Percentiles rank a stretch among this genome's conserved stretches.
phyloP scores from a whole-genome alignment of 139 green algal genomes.

The Diplosphaera chodatii region DNA sequence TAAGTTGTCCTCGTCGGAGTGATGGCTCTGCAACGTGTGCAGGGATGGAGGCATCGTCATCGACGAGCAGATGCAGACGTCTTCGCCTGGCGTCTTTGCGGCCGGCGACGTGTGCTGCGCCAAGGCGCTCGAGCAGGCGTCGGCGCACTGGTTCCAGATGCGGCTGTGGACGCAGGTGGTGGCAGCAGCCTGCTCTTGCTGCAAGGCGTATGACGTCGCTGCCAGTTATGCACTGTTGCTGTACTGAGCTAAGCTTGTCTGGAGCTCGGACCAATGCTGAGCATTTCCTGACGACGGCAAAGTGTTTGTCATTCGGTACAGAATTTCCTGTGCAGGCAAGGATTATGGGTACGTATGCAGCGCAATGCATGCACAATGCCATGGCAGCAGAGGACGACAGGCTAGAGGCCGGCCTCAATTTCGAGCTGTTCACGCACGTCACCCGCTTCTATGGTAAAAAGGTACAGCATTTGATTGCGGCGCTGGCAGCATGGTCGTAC shows the following conservation, averaged over 20 bases:
- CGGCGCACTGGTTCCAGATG: conserved; percentile 80
- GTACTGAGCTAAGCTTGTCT: too few species aligned
- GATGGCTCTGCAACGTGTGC: too few species aligned
- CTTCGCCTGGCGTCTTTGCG: conserved; percentile 50
- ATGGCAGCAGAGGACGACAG: conserved; percentile 31
- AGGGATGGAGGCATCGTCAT: conserved; percentile 65
- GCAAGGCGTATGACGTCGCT: too few species aligned
- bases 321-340: too few species aligned
- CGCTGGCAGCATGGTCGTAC: too few species aligned
- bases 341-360: conserved; percentile 57
- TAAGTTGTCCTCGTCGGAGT: too few species aligned
- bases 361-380: conserved; percentile 50
- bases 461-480: too few species aligned
- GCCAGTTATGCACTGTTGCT: too few species aligned
- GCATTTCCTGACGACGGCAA: too few species aligned
- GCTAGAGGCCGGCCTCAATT: conserved; percentile 48
- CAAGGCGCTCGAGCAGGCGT: not conserved
- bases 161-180: conserved; percentile 59
- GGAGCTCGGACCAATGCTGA: too few species aligned
- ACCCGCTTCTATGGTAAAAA: conserved; percentile 76
- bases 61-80: conserved; percentile 38
- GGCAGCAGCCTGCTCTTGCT: too few species aligned
- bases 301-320: too few species aligned
- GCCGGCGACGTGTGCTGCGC: conserved; percentile 69
- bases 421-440: conserved; percentile 87